phyloP scores from a whole-genome alignment of 352 stramenopile genomes.

The Globisporangium viniferum region DNA sequence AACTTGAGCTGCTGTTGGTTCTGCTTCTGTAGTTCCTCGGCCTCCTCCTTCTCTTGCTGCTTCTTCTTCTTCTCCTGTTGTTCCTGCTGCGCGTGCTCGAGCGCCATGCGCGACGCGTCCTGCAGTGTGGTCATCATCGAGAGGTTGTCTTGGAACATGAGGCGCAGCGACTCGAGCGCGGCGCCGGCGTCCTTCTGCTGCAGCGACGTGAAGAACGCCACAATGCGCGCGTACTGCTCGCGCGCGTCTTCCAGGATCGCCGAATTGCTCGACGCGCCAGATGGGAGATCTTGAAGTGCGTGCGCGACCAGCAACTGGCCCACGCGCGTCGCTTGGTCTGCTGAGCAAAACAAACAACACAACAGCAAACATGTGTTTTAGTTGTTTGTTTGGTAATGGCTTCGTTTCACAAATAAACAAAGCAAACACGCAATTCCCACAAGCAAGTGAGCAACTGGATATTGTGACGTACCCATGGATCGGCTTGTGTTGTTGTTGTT shows the following conservation, averaged over 20 bases:
- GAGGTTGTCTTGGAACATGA: slow-evolving; percentile 35
- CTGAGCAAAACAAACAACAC: not conserved
- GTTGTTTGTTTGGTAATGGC: not conserved
- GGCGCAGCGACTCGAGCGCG: slow-evolving; percentile 33
- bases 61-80: slow-evolving; percentile 1
- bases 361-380: slow-evolving; percentile 2
- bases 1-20: slow-evolving; percentile 12
- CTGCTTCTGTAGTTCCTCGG: not conserved
- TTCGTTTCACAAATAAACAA: not conserved
- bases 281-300: slow-evolving; percentile 25
- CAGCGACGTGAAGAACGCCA: slow-evolving; percentile 35
- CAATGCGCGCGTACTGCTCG: slow-evolving; percentile 38
- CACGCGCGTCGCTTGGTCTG: slow-evolving; percentile 53
- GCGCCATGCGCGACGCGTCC: slow-evolving; percentile 26
- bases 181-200: slow-evolving; percentile 36
- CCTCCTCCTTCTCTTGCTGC: not conserved
- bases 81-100: slow-evolving; percentile 15
- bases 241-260: slow-evolving; percentile 50
- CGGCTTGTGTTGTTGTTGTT: slow-evolving; percentile 6
- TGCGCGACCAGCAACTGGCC: slow-evolving; percentile 56
- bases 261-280: slow-evolving; percentile 45
- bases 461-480: slow-evolving; percentile 50
- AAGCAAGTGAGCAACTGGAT: not conserved
- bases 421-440: not conserved
- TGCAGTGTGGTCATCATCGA: slow-evolving; percentile 43